These are phyloP conservation scores for Entamoeba moshkovskii DNA, from an alignment of 208 protist species.

Conservation along the genomic window DNA sequence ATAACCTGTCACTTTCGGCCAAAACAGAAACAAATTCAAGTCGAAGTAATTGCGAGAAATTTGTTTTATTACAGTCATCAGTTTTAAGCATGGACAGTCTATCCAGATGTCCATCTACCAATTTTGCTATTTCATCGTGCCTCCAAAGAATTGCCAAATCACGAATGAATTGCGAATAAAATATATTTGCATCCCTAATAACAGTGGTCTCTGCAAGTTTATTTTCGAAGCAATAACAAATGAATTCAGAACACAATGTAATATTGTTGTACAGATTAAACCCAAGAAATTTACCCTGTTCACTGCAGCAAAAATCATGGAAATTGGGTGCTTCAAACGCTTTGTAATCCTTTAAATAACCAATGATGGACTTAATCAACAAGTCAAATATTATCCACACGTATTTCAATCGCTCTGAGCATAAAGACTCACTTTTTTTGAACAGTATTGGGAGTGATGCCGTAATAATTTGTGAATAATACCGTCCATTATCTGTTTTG, in stretches of 20 bases:
- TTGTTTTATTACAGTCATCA: not conserved
- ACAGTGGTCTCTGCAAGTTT: not conserved
- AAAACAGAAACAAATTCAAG: not conserved
- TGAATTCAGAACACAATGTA: not conserved
- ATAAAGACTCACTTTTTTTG: not conserved
- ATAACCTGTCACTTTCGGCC: not conserved
- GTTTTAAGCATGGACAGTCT: not conserved
- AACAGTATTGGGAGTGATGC: not conserved
- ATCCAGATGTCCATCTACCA: not conserved
- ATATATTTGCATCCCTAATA: not conserved
- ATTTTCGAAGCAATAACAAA: not conserved
- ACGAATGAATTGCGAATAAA: not conserved
- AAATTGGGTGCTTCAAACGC: not conserved
- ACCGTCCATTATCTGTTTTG: not conserved
- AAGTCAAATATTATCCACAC: not conserved
- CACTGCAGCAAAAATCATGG: not conserved
- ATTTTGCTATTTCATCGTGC: not conserved
- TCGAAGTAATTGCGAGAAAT: not conserved
- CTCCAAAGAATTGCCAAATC: not conserved
- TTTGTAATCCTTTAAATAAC: not conserved
- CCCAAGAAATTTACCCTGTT: not conserved
- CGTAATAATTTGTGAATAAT: not conserved
- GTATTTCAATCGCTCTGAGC: not conserved
- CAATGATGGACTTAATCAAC: not conserved
- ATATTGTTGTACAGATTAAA: not conserved